Percentiles rank a stretch among this genome's conserved stretches.
phyloP scores from a whole-genome alignment of 768 basidiomycete species.

The Omphalotus guepiniiformis region DNA sequence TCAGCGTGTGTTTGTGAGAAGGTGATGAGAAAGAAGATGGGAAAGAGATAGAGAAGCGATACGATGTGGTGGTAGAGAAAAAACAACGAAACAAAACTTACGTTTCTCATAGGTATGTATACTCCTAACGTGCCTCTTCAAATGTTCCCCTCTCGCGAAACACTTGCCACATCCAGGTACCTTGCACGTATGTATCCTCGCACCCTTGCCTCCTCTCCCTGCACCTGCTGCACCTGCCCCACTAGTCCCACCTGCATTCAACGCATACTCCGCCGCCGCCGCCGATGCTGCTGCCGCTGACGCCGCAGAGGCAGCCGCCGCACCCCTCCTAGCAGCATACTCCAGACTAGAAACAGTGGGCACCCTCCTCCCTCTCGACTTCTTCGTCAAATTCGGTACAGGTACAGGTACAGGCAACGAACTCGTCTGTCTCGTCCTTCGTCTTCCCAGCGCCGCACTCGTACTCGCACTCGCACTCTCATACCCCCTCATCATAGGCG shows the following conservation, averaged over 20 bases:
- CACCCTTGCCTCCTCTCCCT: conserved; percentile 33
- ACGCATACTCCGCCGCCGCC: too few species aligned
- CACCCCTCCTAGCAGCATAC: conserved; percentile 7
- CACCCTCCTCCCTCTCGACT: conserved; percentile 56
- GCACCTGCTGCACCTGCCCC: neutral
- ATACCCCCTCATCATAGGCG: neutral
- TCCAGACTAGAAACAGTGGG: conserved; percentile 23
- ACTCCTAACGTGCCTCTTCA: conserved; percentile 84
- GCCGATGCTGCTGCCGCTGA: conserved; percentile 11
- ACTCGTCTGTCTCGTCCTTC: neutral
- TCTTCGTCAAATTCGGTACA: conserved; percentile 60
- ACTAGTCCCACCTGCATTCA: too few species aligned
- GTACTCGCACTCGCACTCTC: neutral
- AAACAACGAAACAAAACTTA: conserved; percentile 36
- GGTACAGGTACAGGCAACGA: conserved; percentile 38
- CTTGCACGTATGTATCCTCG: conserved; percentile 65
- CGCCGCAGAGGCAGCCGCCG: conserved; percentile 3
- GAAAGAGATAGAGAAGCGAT: neutral
- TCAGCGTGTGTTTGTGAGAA: conserved; percentile 5
- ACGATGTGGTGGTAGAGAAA: neutral
- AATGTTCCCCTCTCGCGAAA: conserved; percentile 84
- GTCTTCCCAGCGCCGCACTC: neutral
- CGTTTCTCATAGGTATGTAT: conserved; percentile 94
- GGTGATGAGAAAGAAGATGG: conserved; percentile 1
- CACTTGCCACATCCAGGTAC: conserved; percentile 85